Evolutionary conservation across 2,329 filamentous ascomycete species (phyloP).

Genomic region (Lasiodiplodia hormozganensis): DNA sequence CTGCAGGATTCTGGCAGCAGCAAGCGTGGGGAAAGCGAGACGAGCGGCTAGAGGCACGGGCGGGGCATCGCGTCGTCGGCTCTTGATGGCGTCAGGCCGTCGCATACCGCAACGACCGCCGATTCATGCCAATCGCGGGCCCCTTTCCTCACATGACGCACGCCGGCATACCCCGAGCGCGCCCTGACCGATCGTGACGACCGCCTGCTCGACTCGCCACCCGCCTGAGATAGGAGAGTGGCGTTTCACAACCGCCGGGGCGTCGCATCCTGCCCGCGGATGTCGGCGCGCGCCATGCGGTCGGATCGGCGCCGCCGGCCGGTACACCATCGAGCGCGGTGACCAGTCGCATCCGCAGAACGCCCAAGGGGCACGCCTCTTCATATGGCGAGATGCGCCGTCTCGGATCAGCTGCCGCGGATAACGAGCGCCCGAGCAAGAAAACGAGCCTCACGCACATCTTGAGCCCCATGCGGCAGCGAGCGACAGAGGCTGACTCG

Average conservation of each 20-base stretch:
- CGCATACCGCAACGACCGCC: neutral
- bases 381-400: neutral
- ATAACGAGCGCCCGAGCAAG: neutral
- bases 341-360: neutral
- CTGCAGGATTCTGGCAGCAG: neutral
- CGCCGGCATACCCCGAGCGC: neutral
- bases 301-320: neutral
- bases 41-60: neutral
- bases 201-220: slow-evolving; percentile 11
- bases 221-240: neutral
- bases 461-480: neutral
- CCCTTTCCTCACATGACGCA: neutral
- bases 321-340: neutral
- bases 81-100: neutral
- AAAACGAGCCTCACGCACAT: slow-evolving; percentile 18
- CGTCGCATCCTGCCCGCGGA: neutral
- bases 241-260: neutral
- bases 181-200: neutral
- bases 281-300: neutral
- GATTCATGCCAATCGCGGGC: neutral
- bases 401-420: neutral
- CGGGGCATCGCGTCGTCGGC: neutral
- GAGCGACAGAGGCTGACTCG: neutral
- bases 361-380: neutral
- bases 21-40: neutral